Base-by-base conservation (phyloP, 306 rosid species). In the Nissolia schottii region DNA sequence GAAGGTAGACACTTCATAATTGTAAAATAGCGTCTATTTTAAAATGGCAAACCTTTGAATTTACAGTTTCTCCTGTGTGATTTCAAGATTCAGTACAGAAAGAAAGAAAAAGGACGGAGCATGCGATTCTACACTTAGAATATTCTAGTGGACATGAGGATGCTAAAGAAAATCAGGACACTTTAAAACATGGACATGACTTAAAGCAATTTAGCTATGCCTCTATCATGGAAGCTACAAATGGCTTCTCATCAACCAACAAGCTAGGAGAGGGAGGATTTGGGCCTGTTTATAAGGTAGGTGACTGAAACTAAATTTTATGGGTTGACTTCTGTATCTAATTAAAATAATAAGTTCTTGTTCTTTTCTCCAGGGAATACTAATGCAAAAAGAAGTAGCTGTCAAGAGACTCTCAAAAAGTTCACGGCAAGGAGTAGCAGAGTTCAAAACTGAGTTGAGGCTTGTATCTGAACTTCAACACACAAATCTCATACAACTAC, bases 281-380 rank as follows among this genome's bases (percentile, higher is more conserved):
- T 77, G 79, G 82, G 60, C 58, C 49, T 31, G 77, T 81, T 59
- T 81, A 77, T 34, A 82, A 72, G 85, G 80, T 82, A 32, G 2
- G 38, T 32, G 1, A 1, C 38, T 32, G 38, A 32, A 32, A n/a
- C n/a, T 1, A 1, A 32, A 7, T 32, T 32, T 32, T 5, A 32
- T 32, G 38, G 38, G 38, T 32, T 32, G 38, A 32, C 2, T 32
- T 7, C 1, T 4, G 7, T 7, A 32, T 7, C 38, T 32, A 32
- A 32, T 32, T 1, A 32, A 5, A 7, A 7, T 32, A 5, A 32
- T 1, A 32, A 32, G 38, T 32, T 5, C 7, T 10, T 32, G 48
- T 7, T 34, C 20, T 37, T 51, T 23, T 1, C 5, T 75, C 27
- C 13, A 77, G 85, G 85, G 85, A 9, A 34, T 40, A 25, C 15